phyloP scores from a whole-genome alignment of 108 stramenopile species.

The Nitzschia sp. region DNA sequence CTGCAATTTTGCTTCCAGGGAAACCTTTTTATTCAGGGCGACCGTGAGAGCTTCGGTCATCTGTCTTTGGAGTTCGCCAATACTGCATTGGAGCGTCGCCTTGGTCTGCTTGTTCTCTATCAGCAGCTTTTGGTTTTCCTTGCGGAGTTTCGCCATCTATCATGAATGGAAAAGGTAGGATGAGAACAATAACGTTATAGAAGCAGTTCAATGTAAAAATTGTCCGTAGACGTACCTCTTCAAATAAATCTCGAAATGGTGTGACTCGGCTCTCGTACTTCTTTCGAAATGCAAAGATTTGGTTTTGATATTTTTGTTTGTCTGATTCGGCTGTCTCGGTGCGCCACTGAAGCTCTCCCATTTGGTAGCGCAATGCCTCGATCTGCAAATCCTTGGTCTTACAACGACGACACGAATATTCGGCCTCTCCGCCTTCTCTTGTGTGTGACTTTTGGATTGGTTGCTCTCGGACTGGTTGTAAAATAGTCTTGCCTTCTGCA shows the following conservation, averaged over 20 bases:
- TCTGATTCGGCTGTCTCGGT: background rate
- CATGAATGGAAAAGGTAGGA: background rate
- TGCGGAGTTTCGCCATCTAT: slow-evolving; percentile 1
- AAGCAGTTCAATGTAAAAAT: background rate
- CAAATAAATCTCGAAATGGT: slow-evolving; percentile 32
- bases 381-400: background rate
- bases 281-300: background rate
- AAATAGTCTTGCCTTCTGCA: background rate
- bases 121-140: slow-evolving; percentile 11
- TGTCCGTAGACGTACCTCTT: slow-evolving; percentile 18
- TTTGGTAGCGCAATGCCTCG: background rate
- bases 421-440: background rate
- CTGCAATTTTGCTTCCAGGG: slow-evolving; percentile 15
- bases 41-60: slow-evolving; percentile 22
- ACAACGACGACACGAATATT: background rate
- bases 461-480: background rate
- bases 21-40: slow-evolving; percentile 15
- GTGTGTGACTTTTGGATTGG: background rate
- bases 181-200: background rate
- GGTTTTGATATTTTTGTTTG: slow-evolving; percentile 14
- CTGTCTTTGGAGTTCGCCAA: slow-evolving; percentile 19
- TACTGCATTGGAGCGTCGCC: slow-evolving; percentile 2
- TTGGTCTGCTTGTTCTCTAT: slow-evolving; percentile 11
- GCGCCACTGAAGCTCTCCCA: slow-evolving; percentile 1
- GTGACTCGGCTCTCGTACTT: slow-evolving; percentile 23